Base-by-base conservation (phyloP, 345 rosid species). In the Physaria fendleri region DNA sequence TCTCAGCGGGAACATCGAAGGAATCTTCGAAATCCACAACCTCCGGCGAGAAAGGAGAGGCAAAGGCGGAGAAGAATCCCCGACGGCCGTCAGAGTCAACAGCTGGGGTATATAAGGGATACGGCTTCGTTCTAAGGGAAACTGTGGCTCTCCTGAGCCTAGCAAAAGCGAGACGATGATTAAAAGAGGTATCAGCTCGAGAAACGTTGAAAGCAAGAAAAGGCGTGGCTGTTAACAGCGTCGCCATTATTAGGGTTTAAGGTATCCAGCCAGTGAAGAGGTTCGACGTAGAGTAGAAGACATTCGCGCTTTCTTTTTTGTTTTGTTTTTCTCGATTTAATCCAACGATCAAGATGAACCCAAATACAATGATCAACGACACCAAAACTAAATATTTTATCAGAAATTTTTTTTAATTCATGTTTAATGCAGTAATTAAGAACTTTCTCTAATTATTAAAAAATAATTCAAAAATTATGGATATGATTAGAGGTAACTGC, bases 171-270 rank as follows among this genome's bases (percentile, higher is more conserved):
- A 77, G 9, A 0, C 74, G 61, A 45, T 66, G 60, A 38, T 72
- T 72, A 0, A 3, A 75, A 47, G 53, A 7, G 0, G 51, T 49
- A 6, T 40, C 62, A 9, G 52, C 20, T 38, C 50, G 46, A 20
- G 85, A 79, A 42, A 73, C 15, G 53, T 67, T 56, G 71, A 80
- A 49, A 71, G 74, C 68, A 55, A 83, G 23, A 46, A 77, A 74
- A n/a, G 78, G 49, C 2, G 88, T 66, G 64, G 88, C 83, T 35
- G 76, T 38, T 2, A 88, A 74, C 4, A 76, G 63, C 2, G 88
- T 77, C 37, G 82, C 81, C 95, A 87, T 87, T 44, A 10, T 34
- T 51, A 59, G 72, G 47, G 65, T 59, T 69, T 30, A 60, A 39
- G 66, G 54, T 49, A 21, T 7, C 3, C 5, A 32, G 4, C 13